Evolutionary conservation across 164 flowering plant species (phyloP), one percentile per base, ranked within the genome.

Genomic region (Aristolochia californica): DNA sequence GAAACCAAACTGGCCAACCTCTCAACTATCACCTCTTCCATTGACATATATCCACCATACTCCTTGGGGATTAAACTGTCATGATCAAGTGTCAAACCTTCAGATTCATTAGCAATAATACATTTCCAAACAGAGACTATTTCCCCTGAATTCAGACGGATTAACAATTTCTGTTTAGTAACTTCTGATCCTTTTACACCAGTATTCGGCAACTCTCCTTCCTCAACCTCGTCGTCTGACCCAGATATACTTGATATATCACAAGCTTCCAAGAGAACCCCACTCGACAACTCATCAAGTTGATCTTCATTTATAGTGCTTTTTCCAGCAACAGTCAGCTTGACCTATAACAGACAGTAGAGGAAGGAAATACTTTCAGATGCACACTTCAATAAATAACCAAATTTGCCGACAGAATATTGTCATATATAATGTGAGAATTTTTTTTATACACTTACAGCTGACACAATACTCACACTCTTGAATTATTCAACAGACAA

Each of bases 241-340:
- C 99, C 99, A 2, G 99, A 93, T 72, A 89, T 85, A 68, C 99
- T 93, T 10, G 99, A 93, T 43, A 93, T 65, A 60, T 93, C 99
- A 63, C 61, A 78, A 56, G 88, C 94, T 56, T 74, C 75, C 51
- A 75, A 68, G 50, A 78, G 58, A 43, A 88, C 81, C 53, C 81
- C 90, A 47, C 83, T 70, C 13, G 73, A 71, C 50, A 73, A 60
- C 57, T 79, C 95, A 70, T 87, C 90, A 75, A 89, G 85, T 68
- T 93, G 96, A 62, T 93, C 96, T 77, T 93, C 99, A 62, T 72
- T 81, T 56, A 89, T 67, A 50, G 66, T 77, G 27, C 50, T 67
- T 61, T 87, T 93, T 61, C 97, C 99, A 75, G 85, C 84, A 69
- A 89, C 49, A 53, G 65, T 81, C 52, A 93, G 75, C 75, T 93